Evolutionary conservation across 306 rosid genomes (phyloP).

Genomic region (Prinsepia uniflora): DNA sequence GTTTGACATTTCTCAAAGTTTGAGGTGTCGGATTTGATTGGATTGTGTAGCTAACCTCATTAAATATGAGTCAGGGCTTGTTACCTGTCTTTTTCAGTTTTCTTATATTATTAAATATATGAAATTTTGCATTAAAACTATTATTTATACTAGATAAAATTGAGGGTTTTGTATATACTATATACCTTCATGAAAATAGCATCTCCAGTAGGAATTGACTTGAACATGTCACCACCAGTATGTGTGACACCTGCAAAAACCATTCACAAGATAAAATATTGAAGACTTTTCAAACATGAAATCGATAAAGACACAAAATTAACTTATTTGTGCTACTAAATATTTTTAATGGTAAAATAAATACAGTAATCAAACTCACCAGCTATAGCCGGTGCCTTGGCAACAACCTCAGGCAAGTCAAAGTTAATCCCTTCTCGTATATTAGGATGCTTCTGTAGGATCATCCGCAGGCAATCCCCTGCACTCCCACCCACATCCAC

Average conservation of each 20-base stretch:
- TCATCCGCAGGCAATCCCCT: slow-evolving; percentile 86
- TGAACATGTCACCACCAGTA: slow-evolving; percentile 89
- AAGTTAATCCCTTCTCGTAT: slow-evolving; percentile 65
- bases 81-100: no score
- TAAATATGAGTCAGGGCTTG: no score
- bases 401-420: slow-evolving; percentile 80
- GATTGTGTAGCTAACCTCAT: no score
- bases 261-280: background rate
- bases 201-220: slow-evolving; percentile 58
- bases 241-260: slow-evolving; percentile 56
- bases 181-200: slow-evolving; percentile 83
- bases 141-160: no score
- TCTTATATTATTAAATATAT: no score
- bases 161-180: no score
- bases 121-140: no score
- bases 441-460: slow-evolving; percentile 46
- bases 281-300: no score
- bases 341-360: background rate
- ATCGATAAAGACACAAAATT: no score
- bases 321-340: no score
- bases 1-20: no score
- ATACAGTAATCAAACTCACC: slow-evolving; percentile 24
- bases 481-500: slow-evolving; percentile 96
- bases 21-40: no score
- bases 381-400: slow-evolving; percentile 60